Conservation (phyloP, 1,139 yeast species). For the Keqinozyma sinolaborantium region DNA sequence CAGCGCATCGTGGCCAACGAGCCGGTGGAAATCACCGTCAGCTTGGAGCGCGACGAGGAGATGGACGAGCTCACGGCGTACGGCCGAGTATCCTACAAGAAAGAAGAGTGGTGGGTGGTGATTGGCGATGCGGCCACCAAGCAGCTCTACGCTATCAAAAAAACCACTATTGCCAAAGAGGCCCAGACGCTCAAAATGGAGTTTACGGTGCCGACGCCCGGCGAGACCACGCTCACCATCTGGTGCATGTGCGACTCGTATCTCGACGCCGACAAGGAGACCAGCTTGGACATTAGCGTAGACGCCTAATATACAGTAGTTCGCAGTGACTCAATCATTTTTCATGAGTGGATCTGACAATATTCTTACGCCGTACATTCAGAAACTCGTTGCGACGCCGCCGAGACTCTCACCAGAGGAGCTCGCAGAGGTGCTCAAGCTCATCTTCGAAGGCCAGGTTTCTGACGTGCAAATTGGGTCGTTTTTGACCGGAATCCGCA, state of each 20-base stretch:
- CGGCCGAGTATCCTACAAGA: conserved; percentile 55
- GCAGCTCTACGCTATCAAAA: conserved; percentile 73
- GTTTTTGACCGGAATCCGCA: conserved; percentile 72
- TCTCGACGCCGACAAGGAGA: conserved; percentile 86
- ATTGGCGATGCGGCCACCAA: conserved; percentile 62
- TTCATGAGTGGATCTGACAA: no score
- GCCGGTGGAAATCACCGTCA: conserved; percentile 46
- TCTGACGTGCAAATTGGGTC: conserved; percentile 73
- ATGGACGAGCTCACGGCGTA: conserved; percentile 64
- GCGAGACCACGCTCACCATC: conserved; percentile 57
- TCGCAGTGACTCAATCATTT: no score
- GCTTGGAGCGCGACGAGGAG: conserved; percentile 69
- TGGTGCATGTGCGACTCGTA: conserved; percentile 95
- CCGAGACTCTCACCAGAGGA: conserved; percentile 60
- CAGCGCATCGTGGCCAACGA: conserved; percentile 37
- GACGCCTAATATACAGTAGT: no score
- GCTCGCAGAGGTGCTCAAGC: conserved; percentile 54
- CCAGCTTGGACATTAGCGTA: no score
- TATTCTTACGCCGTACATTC: conserved; percentile 59
- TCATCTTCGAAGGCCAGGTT: conserved; percentile 57
- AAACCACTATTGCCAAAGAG: conserved; percentile 53
- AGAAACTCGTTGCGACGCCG: conserved; percentile 56
- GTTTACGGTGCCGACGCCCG: conserved; percentile 58
- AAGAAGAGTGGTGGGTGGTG: conserved; percentile 89
- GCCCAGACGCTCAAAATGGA: conserved; percentile 51